phyloP scores from a whole-genome alignment of 805 yeast species.

The Ogataea trehalophila region DNA sequence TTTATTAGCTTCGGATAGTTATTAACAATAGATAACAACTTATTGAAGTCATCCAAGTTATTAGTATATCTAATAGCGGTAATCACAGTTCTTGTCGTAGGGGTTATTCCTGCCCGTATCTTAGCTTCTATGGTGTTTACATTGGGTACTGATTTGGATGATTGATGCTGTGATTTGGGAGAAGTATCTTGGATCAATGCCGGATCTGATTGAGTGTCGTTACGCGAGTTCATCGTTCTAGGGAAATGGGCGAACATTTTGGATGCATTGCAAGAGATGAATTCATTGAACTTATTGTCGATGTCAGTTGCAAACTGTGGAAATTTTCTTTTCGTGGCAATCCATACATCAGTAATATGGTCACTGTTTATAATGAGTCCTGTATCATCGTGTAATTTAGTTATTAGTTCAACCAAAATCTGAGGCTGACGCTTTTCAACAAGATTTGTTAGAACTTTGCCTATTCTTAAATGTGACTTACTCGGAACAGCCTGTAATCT shows the following conservation, averaged over 20 bases:
- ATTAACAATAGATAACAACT: constrained; percentile 12
- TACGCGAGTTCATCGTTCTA: too few relatives aligned
- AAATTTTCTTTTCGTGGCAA: constrained; percentile 13
- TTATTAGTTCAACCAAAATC: constrained; percentile 15
- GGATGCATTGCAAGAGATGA: neutral
- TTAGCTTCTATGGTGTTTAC: constrained; percentile 20
- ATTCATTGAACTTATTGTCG: constrained; percentile 9
- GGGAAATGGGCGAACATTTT: constrained; percentile 2
- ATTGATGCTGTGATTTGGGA: neutral
- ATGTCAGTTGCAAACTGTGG: constrained; percentile 19
- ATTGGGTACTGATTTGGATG: constrained; percentile 5
- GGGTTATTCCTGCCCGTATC: constrained; percentile 22
- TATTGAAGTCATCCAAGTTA: constrained; percentile 11
- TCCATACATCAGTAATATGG: constrained; percentile 20
- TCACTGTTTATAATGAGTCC: constrained; percentile 13
- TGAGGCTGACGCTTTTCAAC: constrained; percentile 17
- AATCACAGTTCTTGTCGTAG: constrained; percentile 14
- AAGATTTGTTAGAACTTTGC: constrained; percentile 13
- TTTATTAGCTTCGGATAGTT: constrained; percentile 9
- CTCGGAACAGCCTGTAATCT: constrained; percentile 1
- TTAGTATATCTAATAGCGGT: constrained; percentile 9
- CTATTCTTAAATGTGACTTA: constrained; percentile 3
- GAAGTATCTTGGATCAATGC: neutral
- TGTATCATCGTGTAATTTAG: constrained; percentile 25
- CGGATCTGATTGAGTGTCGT: constrained; percentile 3